phyloP scores from a whole-genome alignment of 2,329 filamentous ascomycete species.

The Orbilia blumenaviensis region DNA sequence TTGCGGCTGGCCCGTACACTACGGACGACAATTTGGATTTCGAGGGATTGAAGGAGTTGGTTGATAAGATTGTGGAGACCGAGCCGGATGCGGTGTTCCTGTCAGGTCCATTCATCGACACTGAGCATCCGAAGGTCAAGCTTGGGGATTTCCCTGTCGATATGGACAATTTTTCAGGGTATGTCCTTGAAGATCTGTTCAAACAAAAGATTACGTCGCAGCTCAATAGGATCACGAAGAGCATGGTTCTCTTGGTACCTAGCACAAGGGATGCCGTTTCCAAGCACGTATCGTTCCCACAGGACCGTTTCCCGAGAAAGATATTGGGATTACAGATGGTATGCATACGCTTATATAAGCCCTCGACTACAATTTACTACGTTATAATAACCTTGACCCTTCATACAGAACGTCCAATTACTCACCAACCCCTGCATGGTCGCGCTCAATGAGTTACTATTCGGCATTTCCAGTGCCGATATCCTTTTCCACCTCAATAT shows the following conservation, averaged over 20 bases:
- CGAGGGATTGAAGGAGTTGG: conserved; percentile 83
- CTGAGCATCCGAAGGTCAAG: conserved; percentile 87
- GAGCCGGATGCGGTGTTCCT: conserved; percentile 82
- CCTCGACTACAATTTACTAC: not conserved
- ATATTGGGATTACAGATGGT: conserved; percentile 52
- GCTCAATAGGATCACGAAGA: conserved; percentile 73
- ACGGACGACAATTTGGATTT: conserved; percentile 92
- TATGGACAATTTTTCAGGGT: conserved; percentile 73
- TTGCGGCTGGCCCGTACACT: conserved; percentile 88
- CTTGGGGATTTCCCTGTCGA: conserved; percentile 80
- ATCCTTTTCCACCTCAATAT: conserved; percentile 80
- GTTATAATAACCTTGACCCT: not conserved
- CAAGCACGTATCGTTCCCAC: conserved; percentile 87
- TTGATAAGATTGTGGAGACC: conserved; percentile 76
- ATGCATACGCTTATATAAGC: not conserved
- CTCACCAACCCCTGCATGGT: conserved; percentile 81
- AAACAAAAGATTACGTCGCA: conserved; percentile 78
- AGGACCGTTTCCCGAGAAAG: conserved; percentile 60
- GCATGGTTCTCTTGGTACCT: conserved; percentile 69
- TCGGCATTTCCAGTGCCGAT: conserved; percentile 86
- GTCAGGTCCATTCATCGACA: conserved; percentile 86
- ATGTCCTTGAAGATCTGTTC: conserved; percentile 79
- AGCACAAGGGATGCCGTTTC: conserved; percentile 82
- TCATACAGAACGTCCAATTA: conserved; percentile 52
- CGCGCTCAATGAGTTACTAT: conserved; percentile 83